Evolutionary conservation across 208 protist genomes (phyloP), one percentile per base, ranked within the genome.

Genomic region (Vickermania spadyakhi): DNA sequence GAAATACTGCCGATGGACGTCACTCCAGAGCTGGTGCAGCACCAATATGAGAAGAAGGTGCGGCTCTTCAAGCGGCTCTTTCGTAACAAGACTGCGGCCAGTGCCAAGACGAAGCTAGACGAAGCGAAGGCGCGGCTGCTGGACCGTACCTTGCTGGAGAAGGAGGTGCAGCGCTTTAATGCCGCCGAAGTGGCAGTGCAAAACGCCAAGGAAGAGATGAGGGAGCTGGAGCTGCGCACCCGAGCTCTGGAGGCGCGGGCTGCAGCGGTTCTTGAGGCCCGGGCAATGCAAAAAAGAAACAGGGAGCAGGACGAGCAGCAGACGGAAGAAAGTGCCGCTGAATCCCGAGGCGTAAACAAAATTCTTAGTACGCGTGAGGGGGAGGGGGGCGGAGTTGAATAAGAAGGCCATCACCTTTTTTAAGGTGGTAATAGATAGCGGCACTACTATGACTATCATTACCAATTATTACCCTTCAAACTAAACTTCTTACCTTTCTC

Each of bases 101-200:
- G 86, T 54, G 88, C 85, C 2, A 90, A 89, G 50, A 72, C 77
- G 3, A 72, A 75, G 49, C 68, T 95, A 1, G 85, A 89, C 53
- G 72, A 82, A 57, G 84, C 88, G 0, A 92, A 92, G 60, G 81
- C 87, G 67, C 62, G 77, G 13, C 64, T 95, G 18, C 61, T 77
- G 4, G 84, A 95, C 75, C 68, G 84, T 1, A 70, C 55, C 28
- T 62, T 92, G 51, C 73, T 73, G 2, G 68, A 62, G 31, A 89
- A 79, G 31, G 82, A 95, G 57, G 30, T 74, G 2, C 60, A 66
- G 1, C 57, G 53, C 2, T 27, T 58, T 1, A 72, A 72, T n/a
- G 68, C 54, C 14, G 60, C 60, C 52, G 63, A 58, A 2, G 62
- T 75, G 26, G 68, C 68, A 7, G 70, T 74, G 11, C 11, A 7